phyloP scores from a whole-genome alignment of 768 basidiomycete species.

The Phanerodontia chrysosporium region DNA sequence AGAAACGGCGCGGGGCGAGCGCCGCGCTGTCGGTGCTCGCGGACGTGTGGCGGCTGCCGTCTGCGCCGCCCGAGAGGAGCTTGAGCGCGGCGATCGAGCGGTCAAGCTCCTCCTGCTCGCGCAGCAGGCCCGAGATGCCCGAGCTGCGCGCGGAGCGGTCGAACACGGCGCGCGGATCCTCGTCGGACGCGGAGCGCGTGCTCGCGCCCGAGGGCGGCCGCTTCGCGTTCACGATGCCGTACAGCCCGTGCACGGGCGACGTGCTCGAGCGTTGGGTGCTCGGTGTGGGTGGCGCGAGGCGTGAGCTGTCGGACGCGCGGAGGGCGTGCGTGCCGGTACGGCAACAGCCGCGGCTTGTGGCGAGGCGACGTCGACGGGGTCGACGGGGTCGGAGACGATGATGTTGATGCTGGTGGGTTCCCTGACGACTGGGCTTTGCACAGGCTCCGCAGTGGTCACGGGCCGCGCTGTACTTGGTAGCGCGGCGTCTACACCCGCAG shows the following conservation, averaged over 20 bases:
- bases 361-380: constrained; percentile 1
- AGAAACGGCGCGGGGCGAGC: constrained; percentile 36
- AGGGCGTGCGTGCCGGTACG: background rate
- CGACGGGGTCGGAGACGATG: background rate
- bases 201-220: background rate
- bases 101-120: constrained; percentile 62
- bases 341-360: background rate
- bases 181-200: constrained; percentile 4
- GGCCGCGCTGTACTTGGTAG: background rate
- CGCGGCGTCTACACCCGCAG: background rate
- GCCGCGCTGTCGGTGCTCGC: constrained; percentile 11
- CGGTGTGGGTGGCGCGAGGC: background rate
- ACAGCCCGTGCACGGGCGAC: constrained; percentile 44
- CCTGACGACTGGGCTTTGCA: background rate
- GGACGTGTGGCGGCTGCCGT: background rate
- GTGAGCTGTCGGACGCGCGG: background rate
- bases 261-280: constrained; percentile 17
- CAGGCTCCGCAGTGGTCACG: background rate
- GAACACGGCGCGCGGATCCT: constrained; percentile 7
- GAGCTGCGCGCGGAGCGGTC: constrained; percentile 22
- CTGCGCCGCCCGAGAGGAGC: constrained; percentile 26
- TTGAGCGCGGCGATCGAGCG: constrained; percentile 57
- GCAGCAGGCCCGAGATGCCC: constrained; percentile 39
- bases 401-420: background rate
- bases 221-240: constrained; percentile 28